Base-by-base conservation (phyloP, 2,329 filamentous ascomycete species). In the Xylariomycetidae sp. region DNA sequence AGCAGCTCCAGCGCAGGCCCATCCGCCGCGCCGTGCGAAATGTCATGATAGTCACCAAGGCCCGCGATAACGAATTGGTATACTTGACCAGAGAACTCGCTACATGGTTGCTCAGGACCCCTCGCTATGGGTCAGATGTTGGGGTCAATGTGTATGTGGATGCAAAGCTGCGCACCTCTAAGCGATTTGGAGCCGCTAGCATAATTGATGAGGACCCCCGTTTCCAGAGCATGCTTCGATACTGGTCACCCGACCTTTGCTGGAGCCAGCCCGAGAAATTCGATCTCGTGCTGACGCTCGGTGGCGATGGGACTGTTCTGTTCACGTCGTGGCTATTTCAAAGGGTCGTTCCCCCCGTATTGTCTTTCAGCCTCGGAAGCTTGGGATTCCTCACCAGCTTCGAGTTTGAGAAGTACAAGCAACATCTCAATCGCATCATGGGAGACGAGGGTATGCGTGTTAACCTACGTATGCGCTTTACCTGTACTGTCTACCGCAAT, bases 101-200 rank as follows among this genome's bases (percentile, higher is more conserved):
- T 9, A 77, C 82, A 48, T 98, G 90, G 88, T 72, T 98, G 20
- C 74, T 98, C 40, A 77, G 75, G 41, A 96, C 88, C 3, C 88
- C 92, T 10, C 80, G 92, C 30, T 95, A 98, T 57, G 88, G 88
- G 27, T 88, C 79, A 34, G 82, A 92, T 42, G 58, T 92, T n/a
- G 92, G 92, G 11, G 85, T 98, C 34, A 95, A 90, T 51, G 92
- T 98, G 44, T 97, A 94, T 56, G 92, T 98, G n/a, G 92, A 98
- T 61, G 85, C 88, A 45, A 97, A 98, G 66, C 71, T 98, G 41
- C 81, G 81, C 50, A 80, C 80, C 50, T 94, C 88, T 5, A 89
- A 87, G 59, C 85, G 92, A 32, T 98, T 98, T 58, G 80, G 89
- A 51, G 79, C 85, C 2, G 64, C 78, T 4, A 77, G 79, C 18